Base-by-base conservation (phyloP, 257 asterid species). In the Solanum rostratum region DNA sequence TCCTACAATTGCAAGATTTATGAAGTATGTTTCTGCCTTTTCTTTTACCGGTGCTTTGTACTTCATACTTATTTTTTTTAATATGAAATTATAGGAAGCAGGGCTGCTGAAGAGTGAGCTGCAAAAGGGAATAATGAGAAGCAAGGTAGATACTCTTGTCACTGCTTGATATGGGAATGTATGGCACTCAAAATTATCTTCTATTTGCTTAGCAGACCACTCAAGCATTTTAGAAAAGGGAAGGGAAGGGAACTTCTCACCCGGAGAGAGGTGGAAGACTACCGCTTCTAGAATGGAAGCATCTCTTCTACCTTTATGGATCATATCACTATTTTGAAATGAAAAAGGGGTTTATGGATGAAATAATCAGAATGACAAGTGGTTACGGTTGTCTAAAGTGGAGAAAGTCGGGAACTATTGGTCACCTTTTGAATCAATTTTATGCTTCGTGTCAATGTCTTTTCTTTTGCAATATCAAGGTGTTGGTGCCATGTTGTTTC, bases 101-200 rank as follows among this genome's bases (percentile, higher is more conserved):
- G 92, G 88, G 80, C 79, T 87, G 85, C 93, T 90, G 62, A 89
- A 84, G 84, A 81, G 85, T 85, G 89, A 85, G 88, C 69, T 89
- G 85, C 87, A 63, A 89, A 85, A 84, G 82, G 88, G 89, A 83
- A 86, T 86, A 80, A 65, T 62, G 74, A 79, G 84, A 89, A 76
- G 79, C 55, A 89, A 90, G 93, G 93, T 91, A 86, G 43, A 33
- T 27, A 41, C 68, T 83, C 41, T 59, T 66, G 39, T 29, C 11
- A 80, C 65, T 60, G 55, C 71, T 71, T 37, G 37, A 53, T 41
- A 45, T n/a, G 22, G 3, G 33, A 16, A 78, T 15, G 30, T n/a
- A 29, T 74, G 43, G 37, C 7, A 24, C 41, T 24, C 22, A 24
- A 46, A 14, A 7, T 74, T 74, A n/a, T 74, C 55, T 22, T 7